A percentile compares a stretch with the other conserved stretches of the same genome.
Evolutionary conservation across 108 stramenopile genomes (phyloP).

Genomic region (Seminavis robusta): DNA sequence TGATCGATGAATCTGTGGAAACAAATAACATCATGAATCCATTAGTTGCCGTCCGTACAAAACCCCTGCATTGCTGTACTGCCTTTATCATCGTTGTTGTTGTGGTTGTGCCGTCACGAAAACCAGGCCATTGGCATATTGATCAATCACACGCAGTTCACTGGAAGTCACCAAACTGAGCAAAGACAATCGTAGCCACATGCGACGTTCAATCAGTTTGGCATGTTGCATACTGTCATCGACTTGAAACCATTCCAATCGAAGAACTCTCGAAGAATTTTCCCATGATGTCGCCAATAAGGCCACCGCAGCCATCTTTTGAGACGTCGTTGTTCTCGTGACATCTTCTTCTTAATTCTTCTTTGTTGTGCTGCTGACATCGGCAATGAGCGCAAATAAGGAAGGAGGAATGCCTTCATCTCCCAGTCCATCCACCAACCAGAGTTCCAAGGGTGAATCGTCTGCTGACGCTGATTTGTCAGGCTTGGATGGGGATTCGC

Average conservation of each 20-base stretch:
- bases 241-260: conserved; percentile 35
- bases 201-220: conserved; percentile 16
- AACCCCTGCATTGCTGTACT: too few relatives aligned
- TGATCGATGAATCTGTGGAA: too few relatives aligned
- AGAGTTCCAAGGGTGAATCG: conserved; percentile 27
- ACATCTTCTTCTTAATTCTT: conserved; percentile 1
- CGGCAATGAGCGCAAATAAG: conserved; percentile 22
- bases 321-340: not conserved
- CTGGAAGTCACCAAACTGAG: too few relatives aligned
- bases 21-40: too few relatives aligned
- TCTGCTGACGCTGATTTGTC: too few relatives aligned
- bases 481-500: too few relatives aligned
- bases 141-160: too few relatives aligned
- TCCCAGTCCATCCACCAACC: conserved; percentile 38
- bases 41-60: too few relatives aligned
- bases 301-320: conserved; percentile 20
- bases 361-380: conserved; percentile 13
- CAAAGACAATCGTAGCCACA: conserved; percentile 37
- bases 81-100: too few relatives aligned
- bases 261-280: conserved; percentile 7
- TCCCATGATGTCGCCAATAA: conserved; percentile 21
- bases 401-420: conserved; percentile 33
- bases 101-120: too few relatives aligned
- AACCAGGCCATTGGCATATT: too few relatives aligned
- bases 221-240: not conserved